Evolutionary conservation across 1,284 basidiomycete species (phyloP).

Genomic region (Ganoderma leucocontextum): DNA sequence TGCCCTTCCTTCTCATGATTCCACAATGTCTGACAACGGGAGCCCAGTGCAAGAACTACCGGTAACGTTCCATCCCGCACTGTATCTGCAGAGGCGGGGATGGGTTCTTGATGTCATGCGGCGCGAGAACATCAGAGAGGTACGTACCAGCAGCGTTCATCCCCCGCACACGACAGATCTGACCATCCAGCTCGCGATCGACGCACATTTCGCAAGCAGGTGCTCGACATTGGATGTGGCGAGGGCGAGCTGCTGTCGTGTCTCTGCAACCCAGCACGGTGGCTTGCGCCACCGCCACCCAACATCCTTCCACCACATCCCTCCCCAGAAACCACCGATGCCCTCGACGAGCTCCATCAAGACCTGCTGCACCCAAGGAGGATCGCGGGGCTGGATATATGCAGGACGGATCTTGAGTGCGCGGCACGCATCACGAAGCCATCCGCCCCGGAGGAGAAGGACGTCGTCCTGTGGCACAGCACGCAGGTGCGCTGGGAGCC

Average conservation of each 20-base stretch:
- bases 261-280: slow-evolving; percentile 76
- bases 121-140: slow-evolving; percentile 64
- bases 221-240: slow-evolving; percentile 84
- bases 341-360: slow-evolving; percentile 19
- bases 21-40: slow-evolving; percentile 21
- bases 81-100: slow-evolving; percentile 73
- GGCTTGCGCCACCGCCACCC: slow-evolving; percentile 50
- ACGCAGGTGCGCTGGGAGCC: slow-evolving; percentile 71
- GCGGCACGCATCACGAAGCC: slow-evolving; percentile 58
- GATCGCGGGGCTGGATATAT: slow-evolving; percentile 77
- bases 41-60: slow-evolving; percentile 46
- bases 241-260: slow-evolving; percentile 76
- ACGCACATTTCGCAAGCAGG: slow-evolving; percentile 48
- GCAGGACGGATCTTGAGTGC: slow-evolving; percentile 55
- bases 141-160: slow-evolving; percentile 41
- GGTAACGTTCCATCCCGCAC: slow-evolving; percentile 79
- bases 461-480: slow-evolving; percentile 26
- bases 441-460: slow-evolving; percentile 25
- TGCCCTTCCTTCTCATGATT: slow-evolving; percentile 2
- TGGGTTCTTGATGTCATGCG: slow-evolving; percentile 76
- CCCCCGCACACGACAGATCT: neutral
- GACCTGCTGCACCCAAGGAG: slow-evolving; percentile 58
- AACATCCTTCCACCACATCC: slow-evolving; percentile 10
- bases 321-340: neutral
- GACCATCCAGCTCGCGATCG: neutral